phyloP scores from a whole-genome alignment of 345 rosid species.

The Triadica sebifera region DNA sequence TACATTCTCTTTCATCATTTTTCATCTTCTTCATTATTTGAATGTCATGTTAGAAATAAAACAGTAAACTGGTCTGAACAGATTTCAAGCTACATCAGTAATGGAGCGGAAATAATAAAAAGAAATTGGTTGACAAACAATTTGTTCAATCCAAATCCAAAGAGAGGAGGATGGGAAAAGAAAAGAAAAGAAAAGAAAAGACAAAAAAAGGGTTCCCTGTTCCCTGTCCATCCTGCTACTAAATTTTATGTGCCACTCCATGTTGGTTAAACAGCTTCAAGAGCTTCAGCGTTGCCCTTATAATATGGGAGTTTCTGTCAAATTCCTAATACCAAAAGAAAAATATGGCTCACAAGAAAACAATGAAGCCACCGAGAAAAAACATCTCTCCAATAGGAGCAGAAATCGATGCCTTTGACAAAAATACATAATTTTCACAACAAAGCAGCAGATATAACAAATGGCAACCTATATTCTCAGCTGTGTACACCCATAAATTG shows the following conservation, averaged over 20 bases:
- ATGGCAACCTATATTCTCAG: constrained; percentile 56
- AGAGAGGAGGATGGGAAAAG: background rate
- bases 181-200: background rate
- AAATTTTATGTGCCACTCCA: background rate
- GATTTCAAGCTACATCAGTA: background rate
- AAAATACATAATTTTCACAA: constrained; percentile 26
- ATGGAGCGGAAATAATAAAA: background rate
- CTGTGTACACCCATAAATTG: constrained; percentile 74
- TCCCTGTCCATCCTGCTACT: background rate
- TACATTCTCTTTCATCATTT: no score
- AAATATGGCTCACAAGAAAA: constrained; percentile 23
- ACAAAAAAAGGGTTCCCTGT: background rate
- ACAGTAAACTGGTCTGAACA: background rate
- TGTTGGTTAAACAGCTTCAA: background rate
- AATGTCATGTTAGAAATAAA: background rate
- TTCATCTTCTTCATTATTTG: no score
- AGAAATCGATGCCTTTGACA: constrained; percentile 19
- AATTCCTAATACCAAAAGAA: background rate
- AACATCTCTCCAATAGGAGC: constrained; percentile 26
- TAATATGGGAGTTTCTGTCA: background rate
- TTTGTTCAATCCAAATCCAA: constrained; percentile 3
- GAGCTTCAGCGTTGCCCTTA: background rate
- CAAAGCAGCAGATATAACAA: constrained; percentile 3
- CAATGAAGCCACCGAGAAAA: constrained; percentile 12
- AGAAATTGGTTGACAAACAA: background rate